Evolutionary conservation across 202 grass and related monocot genomes (phyloP), one percentile per base, ranked within the genome.

Genomic region (Eragrostis tef): DNA sequence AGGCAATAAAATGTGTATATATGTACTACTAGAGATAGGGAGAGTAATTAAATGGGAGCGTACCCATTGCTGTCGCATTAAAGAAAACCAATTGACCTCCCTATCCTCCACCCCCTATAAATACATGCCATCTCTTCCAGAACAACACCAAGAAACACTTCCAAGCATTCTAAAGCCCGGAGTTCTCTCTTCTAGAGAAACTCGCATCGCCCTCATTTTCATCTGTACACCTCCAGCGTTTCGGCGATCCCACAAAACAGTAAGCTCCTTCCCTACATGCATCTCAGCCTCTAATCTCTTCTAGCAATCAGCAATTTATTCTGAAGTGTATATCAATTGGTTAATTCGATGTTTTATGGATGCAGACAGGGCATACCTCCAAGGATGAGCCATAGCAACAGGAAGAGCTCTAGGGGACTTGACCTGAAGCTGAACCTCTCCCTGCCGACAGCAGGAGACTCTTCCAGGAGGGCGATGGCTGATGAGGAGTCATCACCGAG

Each of bases 371-470:
- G 7, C 70, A 46, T 54, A 39, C 5, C 71, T 76, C 63, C 31
- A 51, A 47, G 34, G 68, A 97, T 97, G 94, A 94, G 91, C 86
- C 86, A 85, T 80, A 87, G 87, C 87, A 89, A 86, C 87, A 89
- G 78, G 69, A 97, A 82, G 91, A 85, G 86, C 80, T 83, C 88
- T 9, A 93, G 67, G 39, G 92, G 86, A 72, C 77, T 94, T 65
- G 94, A 97, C 49, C 86, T 97, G 83, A 90, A 94, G 86, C 83
- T 97, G 81, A 94, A 97, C 81, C 83, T 97, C 70, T 92, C 91
- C 20, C 87, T 59, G 49, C 83, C 94, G 6, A 60, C 92, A 21
- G 81, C 83, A 82, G 86, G 89, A 13, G 77, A 74, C 59, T 84
- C 86, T 11, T 90, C 89, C 22, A 79, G 83, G 68, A 90, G 88